Evolutionary conservation across 1,284 basidiomycete genomes (phyloP).

Genomic region (Cryptococcus hybrid): DNA sequence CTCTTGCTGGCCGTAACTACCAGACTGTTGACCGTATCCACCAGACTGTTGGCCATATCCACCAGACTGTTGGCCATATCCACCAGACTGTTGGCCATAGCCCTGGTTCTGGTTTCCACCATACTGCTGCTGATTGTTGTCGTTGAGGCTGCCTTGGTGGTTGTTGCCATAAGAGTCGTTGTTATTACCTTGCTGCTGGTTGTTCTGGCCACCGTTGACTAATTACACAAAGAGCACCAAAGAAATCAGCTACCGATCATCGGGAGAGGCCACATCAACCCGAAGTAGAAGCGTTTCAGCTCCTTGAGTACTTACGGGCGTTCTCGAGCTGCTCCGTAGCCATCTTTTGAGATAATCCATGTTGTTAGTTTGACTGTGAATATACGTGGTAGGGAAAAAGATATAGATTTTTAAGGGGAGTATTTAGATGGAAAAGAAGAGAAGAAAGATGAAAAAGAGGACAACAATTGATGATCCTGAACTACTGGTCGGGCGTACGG

Average conservation of each 20-base stretch:
- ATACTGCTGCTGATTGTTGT: conserved; percentile 5
- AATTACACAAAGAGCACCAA: background rate
- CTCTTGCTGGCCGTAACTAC: conserved; percentile 4
- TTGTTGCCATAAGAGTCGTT: background rate
- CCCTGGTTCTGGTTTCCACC: conserved; percentile 6
- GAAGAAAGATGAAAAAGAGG: no score
- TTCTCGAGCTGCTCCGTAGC: conserved; percentile 14
- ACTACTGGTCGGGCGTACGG: no score
- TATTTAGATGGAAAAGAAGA: background rate
- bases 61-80: background rate
- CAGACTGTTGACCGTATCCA: background rate
- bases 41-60: conserved; percentile 7
- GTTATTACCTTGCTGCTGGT: conserved; percentile 2
- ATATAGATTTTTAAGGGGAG: background rate
- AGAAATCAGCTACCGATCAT: background rate
- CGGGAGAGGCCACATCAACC: background rate
- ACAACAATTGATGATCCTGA: no score
- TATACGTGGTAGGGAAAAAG: background rate
- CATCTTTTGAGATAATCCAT: conserved; percentile 24
- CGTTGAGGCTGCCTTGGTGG: background rate
- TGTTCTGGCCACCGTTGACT: conserved; percentile 9
- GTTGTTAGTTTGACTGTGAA: background rate
- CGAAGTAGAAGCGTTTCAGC: background rate
- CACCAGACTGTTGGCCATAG: background rate
- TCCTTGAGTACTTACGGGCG: background rate